Percentiles rank a stretch among this genome's conserved stretches.
phyloP scores from a whole-genome alignment of 805 yeast species.

The Spathaspora hagerdaliae region DNA sequence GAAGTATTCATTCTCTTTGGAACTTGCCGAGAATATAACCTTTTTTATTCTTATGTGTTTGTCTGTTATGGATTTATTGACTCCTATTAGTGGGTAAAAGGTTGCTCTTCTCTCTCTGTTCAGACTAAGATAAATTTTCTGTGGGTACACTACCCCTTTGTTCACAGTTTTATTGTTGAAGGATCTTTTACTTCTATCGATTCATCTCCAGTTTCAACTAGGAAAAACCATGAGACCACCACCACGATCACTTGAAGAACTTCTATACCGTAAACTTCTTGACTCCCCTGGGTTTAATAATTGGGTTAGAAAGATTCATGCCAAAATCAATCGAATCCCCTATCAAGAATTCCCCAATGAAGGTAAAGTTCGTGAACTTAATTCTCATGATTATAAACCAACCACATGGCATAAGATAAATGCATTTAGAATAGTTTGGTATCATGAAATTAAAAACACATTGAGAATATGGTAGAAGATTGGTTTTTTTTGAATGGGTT shows the following conservation, averaged over 20 bases:
- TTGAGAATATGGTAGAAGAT: slow-evolving; percentile 38
- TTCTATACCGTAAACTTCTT: slow-evolving; percentile 42
- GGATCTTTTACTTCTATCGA: no score
- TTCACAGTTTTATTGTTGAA: no score
- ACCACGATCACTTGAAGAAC: slow-evolving; percentile 43
- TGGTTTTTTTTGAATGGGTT: no score
- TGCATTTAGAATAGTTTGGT: slow-evolving; percentile 57
- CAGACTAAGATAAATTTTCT: no score
- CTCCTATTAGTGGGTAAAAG: no score
- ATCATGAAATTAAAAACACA: slow-evolving; percentile 54
- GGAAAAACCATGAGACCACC: slow-evolving; percentile 10
- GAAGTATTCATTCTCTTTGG: no score
- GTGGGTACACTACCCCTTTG: no score
- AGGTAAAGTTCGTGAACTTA: slow-evolving; percentile 15
- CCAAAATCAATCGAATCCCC: slow-evolving; percentile 58
- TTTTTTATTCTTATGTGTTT: no score
- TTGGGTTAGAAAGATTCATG: slow-evolving; percentile 61
- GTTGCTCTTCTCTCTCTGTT: no score
- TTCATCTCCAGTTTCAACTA: no score
- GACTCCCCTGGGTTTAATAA: slow-evolving; percentile 56
- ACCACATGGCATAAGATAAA: slow-evolving; percentile 51
- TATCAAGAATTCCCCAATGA: slow-evolving; percentile 27
- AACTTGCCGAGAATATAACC: no score
- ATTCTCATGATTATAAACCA: slow-evolving; percentile 39
- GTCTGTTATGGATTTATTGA: no score